These are phyloP conservation scores for Cystofilobasidium capitatum DNA, from an alignment of 768 basidiomycete species.

Conservation along the genomic window DNA sequence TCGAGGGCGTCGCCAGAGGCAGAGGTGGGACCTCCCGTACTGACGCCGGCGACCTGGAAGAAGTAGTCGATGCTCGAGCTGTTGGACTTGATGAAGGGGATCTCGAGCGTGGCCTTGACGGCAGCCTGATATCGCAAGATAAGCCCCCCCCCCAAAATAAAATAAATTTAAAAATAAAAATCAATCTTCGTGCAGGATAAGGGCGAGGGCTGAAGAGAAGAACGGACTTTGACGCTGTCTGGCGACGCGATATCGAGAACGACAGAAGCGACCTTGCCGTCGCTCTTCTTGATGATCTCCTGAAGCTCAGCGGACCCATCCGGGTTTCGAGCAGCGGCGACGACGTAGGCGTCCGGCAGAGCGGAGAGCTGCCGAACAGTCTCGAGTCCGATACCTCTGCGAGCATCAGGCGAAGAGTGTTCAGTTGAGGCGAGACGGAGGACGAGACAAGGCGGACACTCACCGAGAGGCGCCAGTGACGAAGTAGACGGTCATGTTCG, in stretches of 20 bases:
- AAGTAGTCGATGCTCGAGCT: background rate
- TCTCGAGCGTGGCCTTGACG: background rate
- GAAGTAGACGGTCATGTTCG: constrained; percentile 8
- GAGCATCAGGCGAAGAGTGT: background rate
- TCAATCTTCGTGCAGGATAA: background rate
- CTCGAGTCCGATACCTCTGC: constrained; percentile 10
- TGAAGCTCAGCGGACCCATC: background rate
- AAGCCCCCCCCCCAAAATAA: too few species aligned
- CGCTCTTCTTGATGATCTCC: background rate
- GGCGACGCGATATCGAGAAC: background rate
- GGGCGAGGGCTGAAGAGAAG: background rate
- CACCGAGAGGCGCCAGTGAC: constrained; percentile 3
- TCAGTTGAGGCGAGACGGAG: background rate
- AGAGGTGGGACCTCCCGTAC: constrained; percentile 1
- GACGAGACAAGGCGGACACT: background rate
- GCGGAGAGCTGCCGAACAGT: constrained; percentile 3
- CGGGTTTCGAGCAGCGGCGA: constrained; percentile 7
- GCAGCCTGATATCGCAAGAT: background rate
- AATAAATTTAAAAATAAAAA: too few species aligned
- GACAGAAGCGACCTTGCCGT: background rate
- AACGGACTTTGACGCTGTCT: constrained; percentile 1
- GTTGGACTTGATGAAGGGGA: constrained; percentile 6
- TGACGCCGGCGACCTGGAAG: background rate
- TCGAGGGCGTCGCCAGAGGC: background rate
- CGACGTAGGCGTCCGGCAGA: background rate